Base-by-base conservation (phyloP, 306 rosid genomes). In the Dryas octopetala region DNA sequence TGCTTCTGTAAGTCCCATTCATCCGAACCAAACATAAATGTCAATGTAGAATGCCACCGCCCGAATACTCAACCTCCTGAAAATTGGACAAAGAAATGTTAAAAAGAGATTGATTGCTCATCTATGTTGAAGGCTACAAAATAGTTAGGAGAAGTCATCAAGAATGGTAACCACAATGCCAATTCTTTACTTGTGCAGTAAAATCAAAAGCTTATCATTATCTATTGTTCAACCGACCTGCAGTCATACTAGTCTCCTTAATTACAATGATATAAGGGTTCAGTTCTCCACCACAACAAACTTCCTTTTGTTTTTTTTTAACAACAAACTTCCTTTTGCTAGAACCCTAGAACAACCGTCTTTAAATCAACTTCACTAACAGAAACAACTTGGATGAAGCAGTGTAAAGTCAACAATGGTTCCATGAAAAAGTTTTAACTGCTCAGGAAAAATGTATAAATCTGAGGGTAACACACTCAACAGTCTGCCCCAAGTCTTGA, bases 21-120 rank as follows among this genome's bases (percentile, higher is more conserved):
- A 41, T 71, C 47, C 46, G 0, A 32, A 41, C 49, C 74, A 44
- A 57, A 55, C 51, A 2, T n/a, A 9, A 38, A 41, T 16, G 72
- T 79, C 85, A 86, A 63, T 23, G 76, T 3, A 81, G 77, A 52
- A 84, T 50, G 57, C 88, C 90, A 47, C 90, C 86, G 13, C 88
- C 86, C 1, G 90, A 84, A 77, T 74, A 84, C 78, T 87, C 90
- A 15, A 87, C 85, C 77, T 87, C 90, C 88, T 87, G 88, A 71
- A 76, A 74, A 66, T 53, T 13, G 60, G 64, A 60, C 49, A 16
- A 48, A 15, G 40, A 66, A 60, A 43, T 7, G 70, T 76, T 49
- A 67, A 17, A 47, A 54, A 44, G 47, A 3, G 45, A 11, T 44
- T 32, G 38, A 32, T 32, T 1, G 38, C 38, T 32, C 38, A 32